Conservation (phyloP, 306 rosid genomes). For the Albizia julibrissin region DNA sequence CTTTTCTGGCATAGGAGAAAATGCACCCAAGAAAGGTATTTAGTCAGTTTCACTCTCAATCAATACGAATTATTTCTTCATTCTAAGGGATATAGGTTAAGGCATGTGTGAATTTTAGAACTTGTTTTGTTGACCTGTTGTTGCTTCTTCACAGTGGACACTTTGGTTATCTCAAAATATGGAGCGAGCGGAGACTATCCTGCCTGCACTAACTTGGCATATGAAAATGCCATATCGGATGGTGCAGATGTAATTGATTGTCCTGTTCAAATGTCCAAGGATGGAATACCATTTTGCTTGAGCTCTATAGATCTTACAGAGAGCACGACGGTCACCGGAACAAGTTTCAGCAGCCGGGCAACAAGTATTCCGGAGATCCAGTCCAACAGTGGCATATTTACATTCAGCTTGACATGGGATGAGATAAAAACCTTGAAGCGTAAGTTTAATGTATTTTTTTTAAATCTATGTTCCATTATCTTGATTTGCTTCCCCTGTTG, state of each 20-base stretch:
- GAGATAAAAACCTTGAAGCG: conserved; percentile 66
- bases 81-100: conserved; percentile 6
- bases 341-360: conserved; percentile 42
- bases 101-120: conserved; percentile 8
- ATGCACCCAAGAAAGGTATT: conserved; percentile 57
- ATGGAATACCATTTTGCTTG: conserved; percentile 79
- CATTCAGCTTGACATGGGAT: conserved; percentile 74
- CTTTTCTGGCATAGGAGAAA: conserved; percentile 53
- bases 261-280: conserved; percentile 83
- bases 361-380: conserved; percentile 50
- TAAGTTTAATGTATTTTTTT: conserved; percentile 50
- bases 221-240: conserved; percentile 56
- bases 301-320: conserved; percentile 77
- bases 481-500: background rate
- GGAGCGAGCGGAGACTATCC: conserved; percentile 93
- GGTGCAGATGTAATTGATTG: conserved; percentile 84
- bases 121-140: conserved; percentile 40
- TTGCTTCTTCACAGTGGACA: conserved; percentile 50
- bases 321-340: conserved; percentile 54
- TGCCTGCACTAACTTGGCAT: conserved; percentile 71
- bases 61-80: conserved; percentile 1
- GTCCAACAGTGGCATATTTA: conserved; percentile 60
- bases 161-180: conserved; percentile 73
- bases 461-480: conserved; percentile 6
- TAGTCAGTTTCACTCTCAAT: background rate